phyloP scores from a whole-genome alignment of 2,329 filamentous ascomycete genomes.

The Colletotrichum sidae region DNA sequence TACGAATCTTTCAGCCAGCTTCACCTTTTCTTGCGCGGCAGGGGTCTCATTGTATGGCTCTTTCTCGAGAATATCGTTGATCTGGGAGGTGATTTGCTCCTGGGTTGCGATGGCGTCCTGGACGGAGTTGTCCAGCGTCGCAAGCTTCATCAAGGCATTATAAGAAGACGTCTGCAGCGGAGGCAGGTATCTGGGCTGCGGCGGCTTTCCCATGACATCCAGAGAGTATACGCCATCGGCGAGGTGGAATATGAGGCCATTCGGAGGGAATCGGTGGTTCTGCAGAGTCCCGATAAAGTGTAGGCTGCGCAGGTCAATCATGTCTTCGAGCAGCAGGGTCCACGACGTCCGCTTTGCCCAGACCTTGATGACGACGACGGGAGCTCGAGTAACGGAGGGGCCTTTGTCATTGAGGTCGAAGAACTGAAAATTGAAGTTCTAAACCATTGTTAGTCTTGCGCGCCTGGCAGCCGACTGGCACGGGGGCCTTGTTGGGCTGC shows the following conservation, averaged over 20 bases:
- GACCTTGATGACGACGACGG: conserved; percentile 75
- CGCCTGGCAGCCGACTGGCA: no score
- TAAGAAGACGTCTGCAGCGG: conserved; percentile 79
- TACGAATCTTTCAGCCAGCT: conserved; percentile 66
- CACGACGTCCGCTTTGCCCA: conserved; percentile 76
- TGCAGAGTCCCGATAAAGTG: conserved; percentile 82
- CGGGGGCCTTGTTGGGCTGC: neutral
- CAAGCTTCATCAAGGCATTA: conserved; percentile 86
- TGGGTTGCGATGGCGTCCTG: conserved; percentile 88
- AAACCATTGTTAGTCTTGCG: conserved; percentile 4
- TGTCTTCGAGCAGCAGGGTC: conserved; percentile 76
- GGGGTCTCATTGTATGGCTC: conserved; percentile 56
- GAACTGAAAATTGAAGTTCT: conserved; percentile 89
- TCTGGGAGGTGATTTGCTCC: conserved; percentile 80
- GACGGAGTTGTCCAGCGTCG: conserved; percentile 89
- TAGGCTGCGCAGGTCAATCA: conserved; percentile 76
- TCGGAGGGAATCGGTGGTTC: conserved; percentile 79
- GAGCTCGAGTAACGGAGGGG: conserved; percentile 72
- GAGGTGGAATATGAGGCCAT: conserved; percentile 88
- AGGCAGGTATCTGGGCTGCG: conserved; percentile 65
- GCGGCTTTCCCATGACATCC: conserved; percentile 68
- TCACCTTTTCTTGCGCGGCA: conserved; percentile 61
- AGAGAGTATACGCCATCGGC: conserved; percentile 88
- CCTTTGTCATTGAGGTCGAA: conserved; percentile 79
- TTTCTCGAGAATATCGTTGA: conserved; percentile 68